A percentile compares a stretch with the other conserved stretches of the same genome.
Evolutionary conservation across 2,329 filamentous ascomycete species (phyloP).

Genomic region (Scedosporium aurantiacum): DNA sequence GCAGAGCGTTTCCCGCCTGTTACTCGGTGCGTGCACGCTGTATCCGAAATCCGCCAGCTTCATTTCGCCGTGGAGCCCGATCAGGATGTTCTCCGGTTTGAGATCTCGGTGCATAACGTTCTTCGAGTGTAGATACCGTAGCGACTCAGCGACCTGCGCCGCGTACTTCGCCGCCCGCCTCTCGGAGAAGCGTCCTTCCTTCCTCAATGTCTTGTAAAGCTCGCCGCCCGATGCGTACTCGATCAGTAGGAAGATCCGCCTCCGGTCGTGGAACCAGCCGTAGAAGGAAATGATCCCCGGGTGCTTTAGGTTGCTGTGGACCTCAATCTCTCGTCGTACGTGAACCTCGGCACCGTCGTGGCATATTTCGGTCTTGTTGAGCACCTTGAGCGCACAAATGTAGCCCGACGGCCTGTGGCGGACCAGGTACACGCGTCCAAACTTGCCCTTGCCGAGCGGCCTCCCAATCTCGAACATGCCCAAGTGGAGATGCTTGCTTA

Average conservation of each 20-base stretch:
- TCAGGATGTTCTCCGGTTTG: conserved; percentile 39
- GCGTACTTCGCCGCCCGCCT: conserved; percentile 79
- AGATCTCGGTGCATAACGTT: conserved; percentile 87
- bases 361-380: conserved; percentile 73
- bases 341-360: conserved; percentile 72
- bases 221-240: conserved; percentile 80
- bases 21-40: conserved; percentile 7
- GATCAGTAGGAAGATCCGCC: conserved; percentile 76
- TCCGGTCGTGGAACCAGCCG: conserved; percentile 80
- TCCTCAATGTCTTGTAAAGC: conserved; percentile 74
- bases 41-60: conserved; percentile 15
- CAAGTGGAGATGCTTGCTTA: conserved; percentile 49
- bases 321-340: conserved; percentile 77
- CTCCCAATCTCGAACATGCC: conserved; percentile 85
- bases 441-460: conserved; percentile 78
- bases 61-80: conserved; percentile 12
- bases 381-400: conserved; percentile 74
- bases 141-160: conserved; percentile 75
- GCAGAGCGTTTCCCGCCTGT: conserved; percentile 4
- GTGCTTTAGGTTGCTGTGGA: conserved; percentile 75
- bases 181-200: conserved; percentile 69
- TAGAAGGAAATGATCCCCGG: conserved; percentile 75
- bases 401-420: conserved; percentile 69
- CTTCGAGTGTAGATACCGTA: conserved; percentile 80
- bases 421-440: conserved; percentile 74